phyloP scores from a whole-genome alignment of 176 grass and related monocot genomes.

The Juncus inflexus region DNA sequence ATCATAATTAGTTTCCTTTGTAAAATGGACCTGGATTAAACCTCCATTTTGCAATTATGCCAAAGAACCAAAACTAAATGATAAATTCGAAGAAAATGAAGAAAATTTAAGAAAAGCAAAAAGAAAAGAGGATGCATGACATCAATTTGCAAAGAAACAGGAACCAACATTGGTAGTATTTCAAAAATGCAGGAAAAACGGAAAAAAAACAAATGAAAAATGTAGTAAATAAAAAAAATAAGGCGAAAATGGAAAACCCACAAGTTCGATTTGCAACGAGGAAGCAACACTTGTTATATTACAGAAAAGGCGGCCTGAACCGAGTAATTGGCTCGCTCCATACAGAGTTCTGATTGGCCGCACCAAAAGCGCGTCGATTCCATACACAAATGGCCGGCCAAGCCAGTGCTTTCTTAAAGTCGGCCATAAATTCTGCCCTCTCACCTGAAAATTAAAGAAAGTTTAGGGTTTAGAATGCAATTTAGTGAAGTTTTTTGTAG shows the following conservation, averaged over 20 bases:
- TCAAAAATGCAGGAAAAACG: neutral
- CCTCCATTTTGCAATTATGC: no score
- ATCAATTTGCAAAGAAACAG: conserved; percentile 82
- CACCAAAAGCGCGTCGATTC: conserved; percentile 56
- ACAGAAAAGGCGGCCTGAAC: conserved; percentile 56
- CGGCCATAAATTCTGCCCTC: conserved; percentile 58
- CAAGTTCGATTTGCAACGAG: conserved; percentile 83
- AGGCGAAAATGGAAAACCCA: no score
- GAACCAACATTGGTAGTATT: conserved; percentile 32
- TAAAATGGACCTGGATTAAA: no score
- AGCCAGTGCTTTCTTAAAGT: conserved; percentile 74
- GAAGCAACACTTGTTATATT: conserved; percentile 67
- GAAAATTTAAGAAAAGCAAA: no score
- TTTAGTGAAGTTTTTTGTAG: neutral
- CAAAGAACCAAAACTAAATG: no score
- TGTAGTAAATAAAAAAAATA: no score
- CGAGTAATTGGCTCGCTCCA: conserved; percentile 63
- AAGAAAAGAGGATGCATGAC: no score
- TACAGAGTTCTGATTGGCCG: conserved; percentile 78
- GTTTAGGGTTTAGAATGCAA: neutral
- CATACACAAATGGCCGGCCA: conserved; percentile 68
- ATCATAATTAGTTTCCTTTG: no score
- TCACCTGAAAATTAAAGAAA: conserved; percentile 43
- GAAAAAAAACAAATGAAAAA: no score
- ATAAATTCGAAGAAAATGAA: no score